Base-by-base conservation (phyloP, 2,329 filamentous ascomycete genomes). In the Colletotrichum theobromicola region DNA sequence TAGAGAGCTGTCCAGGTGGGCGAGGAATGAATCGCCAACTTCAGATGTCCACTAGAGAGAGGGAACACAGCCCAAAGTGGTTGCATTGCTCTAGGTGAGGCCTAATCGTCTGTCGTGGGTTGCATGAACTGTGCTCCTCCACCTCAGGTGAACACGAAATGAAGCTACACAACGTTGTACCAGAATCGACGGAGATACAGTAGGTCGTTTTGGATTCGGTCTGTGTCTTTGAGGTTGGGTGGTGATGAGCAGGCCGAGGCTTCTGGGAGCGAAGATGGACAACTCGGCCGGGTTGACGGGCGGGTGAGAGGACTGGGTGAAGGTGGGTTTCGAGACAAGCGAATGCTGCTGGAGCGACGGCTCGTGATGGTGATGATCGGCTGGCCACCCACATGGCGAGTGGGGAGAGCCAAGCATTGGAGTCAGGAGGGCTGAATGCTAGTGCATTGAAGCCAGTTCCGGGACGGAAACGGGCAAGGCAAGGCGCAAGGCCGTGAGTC, bases 381-480 rank as follows among this genome's bases (percentile, higher is more conserved):
- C 55, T 34, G 55, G 37, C 30, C 50, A 35, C 32, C 55, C 61
- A 72, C 72, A 66, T 67, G 62, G 37, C 35, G 46, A 34, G 42
- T 61, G 62, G 53, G 50, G 68, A 72, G 68, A 72, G 72, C 68
- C 62, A 65, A 50, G 61, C 7, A n/a, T 53, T 15, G 30, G 67
- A 58, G 60, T 70, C 67, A 72, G 61, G 67, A 42, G 21, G 61
- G 42, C 62, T 67, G 55, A 67, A 53, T 46, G 15, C 34, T 50
- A 24, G 55, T 28, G 67, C 37, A 62, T 71, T 74, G 72, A 66
- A 61, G 62, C 16, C n/a, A 37, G 46, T 53, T 57, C 24, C 26
- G 42, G 55, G 42, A 50, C 28, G 37, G 34, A 35, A 72, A 71
- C 67, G 50, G 65, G 60, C 58, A 30, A 64, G 70, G 9, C 58